phyloP scores from a whole-genome alignment of 2,329 filamentous ascomycete genomes.

The Lasiodiplodia citricola region DNA sequence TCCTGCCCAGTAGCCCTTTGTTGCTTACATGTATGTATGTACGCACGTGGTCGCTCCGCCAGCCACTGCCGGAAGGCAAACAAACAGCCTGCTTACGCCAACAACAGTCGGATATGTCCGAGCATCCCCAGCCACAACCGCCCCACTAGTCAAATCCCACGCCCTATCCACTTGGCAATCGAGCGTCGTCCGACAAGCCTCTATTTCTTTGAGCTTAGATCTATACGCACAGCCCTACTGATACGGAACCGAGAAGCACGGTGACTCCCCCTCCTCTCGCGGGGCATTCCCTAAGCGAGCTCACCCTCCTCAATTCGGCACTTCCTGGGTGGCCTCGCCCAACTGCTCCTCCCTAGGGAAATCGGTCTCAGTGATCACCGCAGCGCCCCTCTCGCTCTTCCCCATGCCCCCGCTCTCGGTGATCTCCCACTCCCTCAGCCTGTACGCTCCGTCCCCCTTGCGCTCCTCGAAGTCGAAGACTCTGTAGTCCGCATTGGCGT shows the following conservation, averaged over 20 bases:
- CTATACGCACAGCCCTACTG: not conserved
- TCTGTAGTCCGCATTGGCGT: conserved; percentile 68
- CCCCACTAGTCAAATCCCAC: conserved; percentile 3
- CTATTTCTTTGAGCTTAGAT: conserved; percentile 1
- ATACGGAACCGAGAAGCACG: not conserved
- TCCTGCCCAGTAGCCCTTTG: not conserved
- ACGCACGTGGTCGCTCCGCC: not conserved
- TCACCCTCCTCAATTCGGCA: conserved; percentile 2
- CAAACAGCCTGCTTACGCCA: not conserved
- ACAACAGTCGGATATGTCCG: not conserved
- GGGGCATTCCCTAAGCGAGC: not conserved
- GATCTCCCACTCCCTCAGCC: conserved; percentile 55
- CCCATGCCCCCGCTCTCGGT: conserved; percentile 59
- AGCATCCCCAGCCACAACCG: conserved; percentile 10
- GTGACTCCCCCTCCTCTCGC: not conserved
- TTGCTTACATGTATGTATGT: not conserved
- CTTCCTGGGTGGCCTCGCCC: conserved; percentile 11
- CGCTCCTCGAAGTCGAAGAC: conserved; percentile 63
- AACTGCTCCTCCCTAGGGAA: conserved; percentile 31
- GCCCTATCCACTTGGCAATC: conserved; percentile 4
- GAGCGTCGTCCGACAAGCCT: not conserved
- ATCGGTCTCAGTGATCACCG: conserved; percentile 30
- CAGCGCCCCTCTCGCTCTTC: conserved; percentile 49
- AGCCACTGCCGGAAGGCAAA: not conserved
- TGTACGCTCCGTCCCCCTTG: conserved; percentile 38